A percentile compares a stretch with the other conserved stretches of the same genome.
Conservation (phyloP, 2,329 filamentous ascomycete genomes). For the Aspergillus novoparasiticus region DNA sequence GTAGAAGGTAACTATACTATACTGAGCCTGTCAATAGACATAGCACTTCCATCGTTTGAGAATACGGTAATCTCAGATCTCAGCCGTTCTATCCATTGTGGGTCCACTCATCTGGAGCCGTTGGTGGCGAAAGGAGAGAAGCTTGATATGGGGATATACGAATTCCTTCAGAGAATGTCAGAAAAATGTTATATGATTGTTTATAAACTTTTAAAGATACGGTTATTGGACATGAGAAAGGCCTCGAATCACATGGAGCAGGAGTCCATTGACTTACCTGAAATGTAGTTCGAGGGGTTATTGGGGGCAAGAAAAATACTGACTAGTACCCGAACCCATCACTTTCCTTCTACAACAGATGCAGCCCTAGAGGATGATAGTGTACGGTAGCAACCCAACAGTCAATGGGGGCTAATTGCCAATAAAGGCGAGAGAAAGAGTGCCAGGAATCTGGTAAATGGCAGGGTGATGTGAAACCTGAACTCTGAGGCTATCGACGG, state of each 20-base stretch:
- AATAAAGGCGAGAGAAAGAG: background rate
- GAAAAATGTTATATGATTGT: slow-evolving; percentile 3
- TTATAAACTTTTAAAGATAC: background rate
- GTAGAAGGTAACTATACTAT: background rate
- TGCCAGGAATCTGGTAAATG: background rate
- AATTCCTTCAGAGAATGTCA: slow-evolving; percentile 14
- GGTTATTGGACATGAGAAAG: background rate
- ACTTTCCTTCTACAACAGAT: background rate
- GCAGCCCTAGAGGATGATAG: background rate
- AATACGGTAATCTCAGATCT: slow-evolving; percentile 24
- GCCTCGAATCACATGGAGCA: background rate
- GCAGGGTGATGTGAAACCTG: background rate
- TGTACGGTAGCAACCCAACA: background rate
- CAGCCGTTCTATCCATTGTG: slow-evolving; percentile 27
- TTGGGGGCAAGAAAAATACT: background rate
- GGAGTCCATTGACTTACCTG: slow-evolving; percentile 13
- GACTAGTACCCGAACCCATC: slow-evolving; percentile 6
- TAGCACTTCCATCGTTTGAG: slow-evolving; percentile 14
- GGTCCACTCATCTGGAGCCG: slow-evolving; percentile 24
- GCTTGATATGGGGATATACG: slow-evolving; percentile 18
- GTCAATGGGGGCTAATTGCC: background rate
- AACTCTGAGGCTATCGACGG: background rate
- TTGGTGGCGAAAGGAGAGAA: slow-evolving; percentile 14
- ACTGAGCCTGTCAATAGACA: slow-evolving; percentile 2
- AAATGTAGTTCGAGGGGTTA: slow-evolving; percentile 8